phyloP scores from a whole-genome alignment of 2,329 filamentous ascomycete species.

The Lasiodiplodia theobromae region DNA sequence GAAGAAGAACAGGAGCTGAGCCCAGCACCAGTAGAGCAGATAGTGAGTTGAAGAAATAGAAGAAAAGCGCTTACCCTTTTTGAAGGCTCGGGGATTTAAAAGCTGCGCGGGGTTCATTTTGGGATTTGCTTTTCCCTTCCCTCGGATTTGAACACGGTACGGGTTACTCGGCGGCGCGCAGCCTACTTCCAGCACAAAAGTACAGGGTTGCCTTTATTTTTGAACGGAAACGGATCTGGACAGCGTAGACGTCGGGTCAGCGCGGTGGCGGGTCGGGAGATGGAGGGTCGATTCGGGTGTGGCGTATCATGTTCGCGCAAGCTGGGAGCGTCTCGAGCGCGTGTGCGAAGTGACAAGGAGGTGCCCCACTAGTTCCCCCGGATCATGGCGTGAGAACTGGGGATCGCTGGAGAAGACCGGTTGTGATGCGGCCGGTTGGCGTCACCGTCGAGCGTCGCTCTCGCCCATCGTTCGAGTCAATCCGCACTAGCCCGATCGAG shows the following conservation, averaged over 20 bases:
- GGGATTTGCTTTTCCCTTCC: neutral
- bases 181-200: neutral
- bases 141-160: neutral
- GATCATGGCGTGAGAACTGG: constrained; percentile 12
- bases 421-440: neutral
- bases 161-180: neutral
- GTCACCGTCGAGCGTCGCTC: constrained; percentile 9
- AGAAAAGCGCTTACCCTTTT: constrained; percentile 39
- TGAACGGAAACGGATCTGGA: neutral
- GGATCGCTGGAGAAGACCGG: constrained; percentile 1
- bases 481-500: neutral
- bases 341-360: neutral
- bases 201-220: no score
- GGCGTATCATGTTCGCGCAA: constrained; percentile 13
- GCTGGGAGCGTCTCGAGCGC: neutral
- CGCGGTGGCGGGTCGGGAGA: constrained; percentile 20
- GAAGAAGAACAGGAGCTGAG: neutral
- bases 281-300: neutral
- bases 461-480: constrained; percentile 6
- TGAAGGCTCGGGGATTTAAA: constrained; percentile 48
- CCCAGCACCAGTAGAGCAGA: neutral
- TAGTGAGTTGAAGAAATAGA: neutral
- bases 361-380: neutral
- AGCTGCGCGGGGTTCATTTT: constrained; percentile 45
- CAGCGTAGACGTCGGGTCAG: neutral